These are phyloP conservation scores for Pythium aphanidermatum DNA, from an alignment of 352 stramenopile genomes.

Conservation along the genomic window DNA sequence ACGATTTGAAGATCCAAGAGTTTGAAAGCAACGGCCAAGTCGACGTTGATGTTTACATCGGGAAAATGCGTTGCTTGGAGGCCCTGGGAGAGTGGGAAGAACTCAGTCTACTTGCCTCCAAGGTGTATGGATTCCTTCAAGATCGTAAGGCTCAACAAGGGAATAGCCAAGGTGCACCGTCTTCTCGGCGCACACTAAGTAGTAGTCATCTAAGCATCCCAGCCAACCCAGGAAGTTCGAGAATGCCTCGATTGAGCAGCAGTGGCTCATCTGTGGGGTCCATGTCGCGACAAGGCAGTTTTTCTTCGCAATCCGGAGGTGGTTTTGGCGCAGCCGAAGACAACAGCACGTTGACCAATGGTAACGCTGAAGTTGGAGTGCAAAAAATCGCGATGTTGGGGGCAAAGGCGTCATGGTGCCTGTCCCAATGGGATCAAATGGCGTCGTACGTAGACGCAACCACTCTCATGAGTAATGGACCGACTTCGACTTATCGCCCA, in stretches of 20 bases:
- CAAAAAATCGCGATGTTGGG: slow-evolving; percentile 75
- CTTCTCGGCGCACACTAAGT: no score
- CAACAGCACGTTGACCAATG: slow-evolving; percentile 21
- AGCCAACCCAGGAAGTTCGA: no score
- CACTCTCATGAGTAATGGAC: no score
- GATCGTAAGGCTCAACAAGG: neutral
- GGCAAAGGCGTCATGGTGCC: slow-evolving; percentile 78
- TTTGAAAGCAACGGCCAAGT: slow-evolving; percentile 18
- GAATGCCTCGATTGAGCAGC: slow-evolving; percentile 1
- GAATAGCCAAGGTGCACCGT: no score
- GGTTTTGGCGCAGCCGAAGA: neutral
- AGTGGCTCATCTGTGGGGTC: slow-evolving; percentile 9
- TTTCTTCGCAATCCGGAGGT: slow-evolving; percentile 6
- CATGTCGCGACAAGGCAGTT: slow-evolving; percentile 20
- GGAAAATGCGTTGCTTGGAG: slow-evolving; percentile 97
- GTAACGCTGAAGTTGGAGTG: slow-evolving; percentile 38
- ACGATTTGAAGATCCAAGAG: slow-evolving; percentile 83
- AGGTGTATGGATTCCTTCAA: slow-evolving; percentile 29
- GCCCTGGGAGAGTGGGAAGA: slow-evolving; percentile 94
- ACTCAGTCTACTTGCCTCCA: slow-evolving; percentile 83
- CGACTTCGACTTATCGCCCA: neutral
- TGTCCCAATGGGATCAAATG: slow-evolving; percentile 81
- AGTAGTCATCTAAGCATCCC: no score
- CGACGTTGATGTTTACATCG: slow-evolving; percentile 92
- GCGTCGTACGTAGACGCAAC: slow-evolving; percentile 64